Evolutionary conservation across 495 filamentous ascomycete species (phyloP), one percentile per base, ranked within the genome.

Genomic region (Ramalina intermedia): DNA sequence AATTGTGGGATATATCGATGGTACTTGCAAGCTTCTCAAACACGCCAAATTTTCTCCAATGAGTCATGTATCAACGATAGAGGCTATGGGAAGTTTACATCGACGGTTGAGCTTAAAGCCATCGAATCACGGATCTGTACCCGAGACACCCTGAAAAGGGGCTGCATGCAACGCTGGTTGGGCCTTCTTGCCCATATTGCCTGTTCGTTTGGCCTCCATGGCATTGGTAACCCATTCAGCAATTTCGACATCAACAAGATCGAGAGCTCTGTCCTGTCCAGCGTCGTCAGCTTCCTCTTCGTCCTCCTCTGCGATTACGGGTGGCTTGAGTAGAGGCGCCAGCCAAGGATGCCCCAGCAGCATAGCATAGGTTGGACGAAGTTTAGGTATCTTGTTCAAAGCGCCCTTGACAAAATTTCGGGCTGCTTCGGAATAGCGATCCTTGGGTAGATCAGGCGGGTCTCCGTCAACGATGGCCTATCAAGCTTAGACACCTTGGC

Each of bases 391-490:
- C 63, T 98, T 98, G 66, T 95, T 85, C 41, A 98, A 74, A 62
- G 93, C 96, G 42, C 83, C 80, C 18, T 72, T 71, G 38, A 96
- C 88, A 66, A 98, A 98, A 49, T 88, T 81, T 35, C 82, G 81
- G 0, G 93, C 88, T 5, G 78, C 72, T 35, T 81, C 73, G 0
- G 87, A 90, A 64, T 81, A 98, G 21, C 75, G 78, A 29, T 84
- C 75, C 26, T 66, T 66, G 0, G 91, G 91, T 17, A 96, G 74
- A 56, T 84, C 80, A 0, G 93, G 91, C 18, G 93, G 85, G 16
- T 94, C 87, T 41, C 91, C 91, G 59, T 96, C 85, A 20, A 99
- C 91, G 56, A 99, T 99, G 17, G 91, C 91, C 93, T 99, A 56
- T 4, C 43, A 36, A 21, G 26, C 27, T 58, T n/a, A 48, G 53